Evolutionary conservation across 257 asterid genomes (phyloP).

Genomic region (Linaria vulgaris): DNA sequence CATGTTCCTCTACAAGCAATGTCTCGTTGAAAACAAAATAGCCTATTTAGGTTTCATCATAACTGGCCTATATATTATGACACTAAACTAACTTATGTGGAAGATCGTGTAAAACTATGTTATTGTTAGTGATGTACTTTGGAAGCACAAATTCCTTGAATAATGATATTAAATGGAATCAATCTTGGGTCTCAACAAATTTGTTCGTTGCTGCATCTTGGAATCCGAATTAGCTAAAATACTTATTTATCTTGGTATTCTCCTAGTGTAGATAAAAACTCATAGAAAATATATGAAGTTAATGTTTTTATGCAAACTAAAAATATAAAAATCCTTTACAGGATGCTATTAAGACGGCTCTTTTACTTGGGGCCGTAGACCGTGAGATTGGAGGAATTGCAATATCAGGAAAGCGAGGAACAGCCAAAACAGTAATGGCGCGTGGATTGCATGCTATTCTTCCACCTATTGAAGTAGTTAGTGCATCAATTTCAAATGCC

Average conservation of each 20-base stretch:
- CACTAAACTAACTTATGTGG: not conserved
- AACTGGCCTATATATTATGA: too few relatives aligned
- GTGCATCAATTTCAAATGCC: conserved; percentile 80
- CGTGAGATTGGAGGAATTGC: conserved; percentile 98
- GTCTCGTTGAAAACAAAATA: not conserved
- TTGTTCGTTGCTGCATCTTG: too few relatives aligned
- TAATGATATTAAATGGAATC: too few relatives aligned
- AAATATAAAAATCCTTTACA: conserved; percentile 33
- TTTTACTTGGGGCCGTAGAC: conserved; percentile 94
- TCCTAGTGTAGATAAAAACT: too few relatives aligned
- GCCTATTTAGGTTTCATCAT: not conserved
- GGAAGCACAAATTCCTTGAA: too few relatives aligned
- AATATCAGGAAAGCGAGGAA: conserved; percentile 94
- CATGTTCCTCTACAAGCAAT: too few relatives aligned
- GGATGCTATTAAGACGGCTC: conserved; percentile 98
- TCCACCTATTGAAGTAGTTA: conserved; percentile 94
- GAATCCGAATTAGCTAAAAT: too few relatives aligned
- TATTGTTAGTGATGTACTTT: too few relatives aligned
- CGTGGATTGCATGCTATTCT: conserved; percentile 96
- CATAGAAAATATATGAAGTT: too few relatives aligned
- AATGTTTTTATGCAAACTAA: too few relatives aligned
- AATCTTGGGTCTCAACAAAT: too few relatives aligned
- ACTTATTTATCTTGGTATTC: too few relatives aligned
- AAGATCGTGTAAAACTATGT: not conserved
- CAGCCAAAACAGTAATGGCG: conserved; percentile 98